phyloP scores from a whole-genome alignment of 2,329 filamentous ascomycete genomes.

The Aspergillus pseudotamarii region DNA sequence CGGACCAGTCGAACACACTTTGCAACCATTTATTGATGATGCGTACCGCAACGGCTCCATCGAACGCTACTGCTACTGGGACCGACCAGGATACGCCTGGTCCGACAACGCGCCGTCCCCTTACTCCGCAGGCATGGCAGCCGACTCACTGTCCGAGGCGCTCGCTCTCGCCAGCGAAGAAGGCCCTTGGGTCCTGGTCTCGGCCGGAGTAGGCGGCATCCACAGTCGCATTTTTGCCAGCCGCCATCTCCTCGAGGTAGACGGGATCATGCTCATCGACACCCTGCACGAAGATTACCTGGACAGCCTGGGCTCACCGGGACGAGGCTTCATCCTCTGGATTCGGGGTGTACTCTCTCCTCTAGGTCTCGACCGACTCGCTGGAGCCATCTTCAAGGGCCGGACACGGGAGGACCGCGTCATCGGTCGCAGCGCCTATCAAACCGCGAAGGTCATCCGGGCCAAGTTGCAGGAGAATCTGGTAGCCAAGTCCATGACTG shows the following conservation, averaged over 20 bases:
- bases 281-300: slow-evolving; percentile 87
- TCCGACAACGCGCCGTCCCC: slow-evolving; percentile 91
- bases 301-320: slow-evolving; percentile 62
- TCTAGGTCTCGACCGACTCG: slow-evolving; percentile 78
- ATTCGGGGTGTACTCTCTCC: slow-evolving; percentile 82
- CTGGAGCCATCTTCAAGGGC: slow-evolving; percentile 79
- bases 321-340: slow-evolving; percentile 84
- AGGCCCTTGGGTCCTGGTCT: slow-evolving; percentile 86
- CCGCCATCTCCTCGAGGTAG: slow-evolving; percentile 73
- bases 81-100: slow-evolving; percentile 87
- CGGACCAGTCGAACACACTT: slow-evolving; percentile 72
- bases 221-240: slow-evolving; percentile 91
- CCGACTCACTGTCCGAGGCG: slow-evolving; percentile 84
- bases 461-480: slow-evolving; percentile 91
- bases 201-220: slow-evolving; percentile 82
- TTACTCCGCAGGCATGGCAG: slow-evolving; percentile 89
- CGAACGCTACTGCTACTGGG: slow-evolving; percentile 88
- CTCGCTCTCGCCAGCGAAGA: slow-evolving; percentile 77
- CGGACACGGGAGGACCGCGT: slow-evolving; percentile 81
- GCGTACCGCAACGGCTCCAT: slow-evolving; percentile 80
- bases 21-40: slow-evolving; percentile 78
- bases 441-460: slow-evolving; percentile 82
- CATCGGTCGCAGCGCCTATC: slow-evolving; percentile 77
- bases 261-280: slow-evolving; percentile 82
- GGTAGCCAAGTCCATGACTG: slow-evolving; percentile 80